Evolutionary conservation across 352 stramenopile genomes (phyloP), one percentile per base, ranked within the genome.

Genomic region (Globisporangium perplexum): DNA sequence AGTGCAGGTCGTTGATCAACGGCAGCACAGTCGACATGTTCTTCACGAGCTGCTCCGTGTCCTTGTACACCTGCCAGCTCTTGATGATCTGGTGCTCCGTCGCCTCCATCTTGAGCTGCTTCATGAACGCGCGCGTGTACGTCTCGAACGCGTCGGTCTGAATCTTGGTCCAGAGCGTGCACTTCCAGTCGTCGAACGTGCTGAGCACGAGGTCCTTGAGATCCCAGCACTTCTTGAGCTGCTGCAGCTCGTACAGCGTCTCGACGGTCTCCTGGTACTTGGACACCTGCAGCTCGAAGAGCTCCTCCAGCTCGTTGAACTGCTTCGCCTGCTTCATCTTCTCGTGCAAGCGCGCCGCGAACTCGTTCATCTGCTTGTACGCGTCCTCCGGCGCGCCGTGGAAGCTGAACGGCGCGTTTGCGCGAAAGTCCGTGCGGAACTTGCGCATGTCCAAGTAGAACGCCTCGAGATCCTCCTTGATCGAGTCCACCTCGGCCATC

Each of bases 1-100:
- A 97, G 70, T 98, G 93, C 35, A 98, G 71, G 50, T 98, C 95
- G 51, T 97, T 96, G 63, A 98, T 96, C 15, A 98, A 66, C 7
- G 85, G 83, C 8, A 95, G 47, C 2, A 95, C 84, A 0, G 75
- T 82, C 30, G 82, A 66, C 85, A 93, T 93, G 55, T 95, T 93
- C 63, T 93, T 95, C 18, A 91, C 85, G 8, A 92, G 65, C 57
- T 92, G 75, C 48, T 95, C 83, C 0, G 77, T 86, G 50, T 95
- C 85, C 47, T 93, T 92, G 68, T 92, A 93, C 11, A 90, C 83
- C 59, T 93, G 83, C 85, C 85, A 95, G 11, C 72, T 66, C 58
- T 95, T 95, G 57, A 93, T 89, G 30, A 95, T 73, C 54, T 90
- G 83, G 50, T 93, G 72, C 52, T 93, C 83, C 3, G 65, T 83